Conservation (phyloP, 106 monocot species). For the Dendrobium catenatum region DNA sequence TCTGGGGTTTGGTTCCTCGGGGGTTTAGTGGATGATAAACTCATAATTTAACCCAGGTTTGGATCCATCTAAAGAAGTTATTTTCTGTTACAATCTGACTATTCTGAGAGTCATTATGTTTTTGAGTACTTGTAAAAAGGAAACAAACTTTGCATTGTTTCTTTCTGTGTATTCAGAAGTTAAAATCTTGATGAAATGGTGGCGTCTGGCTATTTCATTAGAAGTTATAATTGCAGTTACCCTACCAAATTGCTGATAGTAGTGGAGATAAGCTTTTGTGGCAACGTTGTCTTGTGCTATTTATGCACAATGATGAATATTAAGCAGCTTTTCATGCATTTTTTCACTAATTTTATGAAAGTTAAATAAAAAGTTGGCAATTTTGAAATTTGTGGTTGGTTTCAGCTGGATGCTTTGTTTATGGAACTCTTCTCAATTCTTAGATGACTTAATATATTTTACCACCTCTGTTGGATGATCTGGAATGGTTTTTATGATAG, state of each 20-base stretch:
- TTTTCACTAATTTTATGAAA: not conserved
- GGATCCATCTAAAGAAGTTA: constrained; percentile 22
- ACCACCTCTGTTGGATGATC: constrained; percentile 8
- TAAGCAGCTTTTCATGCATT: constrained; percentile 2
- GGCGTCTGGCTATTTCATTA: constrained; percentile 21
- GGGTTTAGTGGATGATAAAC: constrained; percentile 12
- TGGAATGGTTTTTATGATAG: constrained; percentile 6
- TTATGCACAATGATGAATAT: constrained; percentile 4
- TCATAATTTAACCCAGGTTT: constrained; percentile 30
- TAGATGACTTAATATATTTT: constrained; percentile 4
- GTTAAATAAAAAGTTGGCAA: not conserved
- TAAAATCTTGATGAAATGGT: constrained; percentile 20
- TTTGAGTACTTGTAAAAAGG: not conserved
- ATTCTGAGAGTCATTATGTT: constrained; percentile 10
- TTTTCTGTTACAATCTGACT: constrained; percentile 18
- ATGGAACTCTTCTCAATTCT: not conserved
- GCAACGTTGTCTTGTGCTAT: constrained; percentile 7
- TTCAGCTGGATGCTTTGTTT: not conserved
- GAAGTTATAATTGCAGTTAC: constrained; percentile 9
- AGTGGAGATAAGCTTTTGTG: constrained; percentile 6
- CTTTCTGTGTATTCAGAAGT: constrained; percentile 12
- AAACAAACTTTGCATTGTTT: not conserved
- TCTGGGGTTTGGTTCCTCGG: constrained; percentile 19
- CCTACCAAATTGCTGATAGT: constrained; percentile 5
- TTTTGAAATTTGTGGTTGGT: not conserved